Evolutionary conservation across 1,284 basidiomycete species (phyloP), one percentile per base, ranked within the genome.

Genomic region (Acaromyces ingoldii): DNA sequence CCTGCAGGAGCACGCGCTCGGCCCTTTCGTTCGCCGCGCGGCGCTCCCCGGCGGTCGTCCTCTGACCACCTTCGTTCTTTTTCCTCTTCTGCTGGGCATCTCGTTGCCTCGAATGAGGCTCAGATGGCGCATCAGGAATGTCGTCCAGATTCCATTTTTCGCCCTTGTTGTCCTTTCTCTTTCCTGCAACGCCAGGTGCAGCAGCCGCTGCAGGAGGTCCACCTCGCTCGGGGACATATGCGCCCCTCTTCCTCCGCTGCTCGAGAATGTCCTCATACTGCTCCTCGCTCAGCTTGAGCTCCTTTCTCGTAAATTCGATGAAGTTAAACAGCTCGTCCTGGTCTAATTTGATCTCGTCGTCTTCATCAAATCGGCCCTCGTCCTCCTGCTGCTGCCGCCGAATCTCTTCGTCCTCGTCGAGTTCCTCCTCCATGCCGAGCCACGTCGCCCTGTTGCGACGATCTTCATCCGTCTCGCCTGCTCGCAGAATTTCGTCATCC

Each of bases 271-370:
- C 25, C 26, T 49, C 38, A 28, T 67, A 64, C 41, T 68, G 59
- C 52, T 65, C 65, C 28, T 50, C 48, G 4, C 40, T 55, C 29
- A 69, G 24, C 1, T 64, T 64, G 5, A 69, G 42, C 25, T 55
- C 59, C 30, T 57, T 60, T n/a, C 65, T 34, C 0, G 65, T 57
- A 39, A 61, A 69, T 25, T 65, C 58, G 25, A 69, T 30, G 33
- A 69, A 44, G 15, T 60, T 56, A 4, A 25, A 48, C 36, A 67
- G 19, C 33, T 63, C 65, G 3, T 55, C 53, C 26, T 62, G 6
- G 31, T 49, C 46, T 7, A 55, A 34, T 15, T 49, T 39, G 28
- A 57, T 26, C 28, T 49, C 49, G 11, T 49, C 53, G 1, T 17
- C 53, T 0, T 42, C 39, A 13, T 58, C 61, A 1, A 56, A 50